Evolutionary conservation across 2,329 filamentous ascomycete genomes (phyloP), one percentile per base, ranked within the genome.

Genomic region (Botrytis fragariae): DNA sequence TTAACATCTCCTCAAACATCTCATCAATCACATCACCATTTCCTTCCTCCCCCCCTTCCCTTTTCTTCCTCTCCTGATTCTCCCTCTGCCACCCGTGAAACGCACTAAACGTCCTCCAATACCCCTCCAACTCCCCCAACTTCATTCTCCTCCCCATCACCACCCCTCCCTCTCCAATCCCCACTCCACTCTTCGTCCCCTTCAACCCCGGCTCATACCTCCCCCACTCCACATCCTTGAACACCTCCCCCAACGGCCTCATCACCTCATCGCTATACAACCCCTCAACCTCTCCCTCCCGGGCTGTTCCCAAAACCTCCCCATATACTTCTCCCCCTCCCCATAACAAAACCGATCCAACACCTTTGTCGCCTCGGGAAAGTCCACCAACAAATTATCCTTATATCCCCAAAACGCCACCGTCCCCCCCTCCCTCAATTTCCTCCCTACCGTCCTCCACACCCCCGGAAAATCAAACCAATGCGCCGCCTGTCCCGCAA

Each of bases 341-440:
- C 84, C 86, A 81, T 90, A 90, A 74, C 86, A 84, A 76, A 88
- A 91, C 42, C 82, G 80, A 77, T 88, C 82, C 78, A 91, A 83
- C 37, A 91, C 83, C 62, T 79, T 79, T 37, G 86, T 89, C 25
- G 88, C 87, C 48, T 78, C 77, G 10, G 86, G 85, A 75, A 84
- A 84, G 35, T 87, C 85, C 25, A 89, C 81, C 69, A 92, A 84
- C 48, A 89, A 83, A 78, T 87, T 89, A 80, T 92, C 90, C 77
- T 88, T 89, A 80, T 92, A 92, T 2, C 89, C 89, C 87, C 87
- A 91, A 79, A 90, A 89, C 0, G 89, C 89, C n/a, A 92, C 77
- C 0, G 87, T 88, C 25, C 89, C 89, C 22, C 87, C 87, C 2
- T 81, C 79, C 67, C 86, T 84, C 59, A 91, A 81, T 12, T 89